phyloP scores from a whole-genome alignment of 441 rosid genomes.

The Erysimum cheiri region DNA sequence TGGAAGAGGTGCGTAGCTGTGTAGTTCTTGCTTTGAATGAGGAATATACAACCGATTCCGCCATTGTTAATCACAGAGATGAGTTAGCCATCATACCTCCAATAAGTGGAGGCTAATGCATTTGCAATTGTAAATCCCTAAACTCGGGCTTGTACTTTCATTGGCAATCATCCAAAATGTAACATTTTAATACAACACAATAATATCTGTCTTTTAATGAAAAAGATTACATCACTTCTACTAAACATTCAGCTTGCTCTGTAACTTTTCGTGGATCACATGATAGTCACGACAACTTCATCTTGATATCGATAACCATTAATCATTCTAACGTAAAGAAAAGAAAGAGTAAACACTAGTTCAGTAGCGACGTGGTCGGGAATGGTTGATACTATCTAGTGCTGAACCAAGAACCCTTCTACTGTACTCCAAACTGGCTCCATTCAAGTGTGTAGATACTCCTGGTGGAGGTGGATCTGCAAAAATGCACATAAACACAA shows the following conservation, averaged over 20 bases:
- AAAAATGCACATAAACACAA: neutral
- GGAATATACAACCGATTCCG: conserved; percentile 68
- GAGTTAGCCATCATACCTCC: conserved; percentile 96
- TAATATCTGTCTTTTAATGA: conserved; percentile 44
- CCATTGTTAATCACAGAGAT: conserved; percentile 68
- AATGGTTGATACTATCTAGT: conserved; percentile 57
- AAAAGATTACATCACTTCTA: neutral
- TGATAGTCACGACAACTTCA: neutral
- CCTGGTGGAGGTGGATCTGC: conserved; percentile 65
- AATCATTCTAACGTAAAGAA: neutral
- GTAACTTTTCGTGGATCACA: neutral
- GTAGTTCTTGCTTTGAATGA: conserved; percentile 88
- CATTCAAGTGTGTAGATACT: conserved; percentile 54
- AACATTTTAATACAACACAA: conserved; percentile 8
- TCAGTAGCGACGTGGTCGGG: conserved; percentile 63
- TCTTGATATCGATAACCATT: neutral
- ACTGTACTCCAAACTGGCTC: conserved; percentile 61
- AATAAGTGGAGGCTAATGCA: conserved; percentile 80
- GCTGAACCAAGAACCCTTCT: conserved; percentile 64
- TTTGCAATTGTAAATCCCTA: neutral
- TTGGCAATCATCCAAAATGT: conserved; percentile 1
- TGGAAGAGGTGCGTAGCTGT: conserved; percentile 72
- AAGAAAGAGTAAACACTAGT: conserved; percentile 44
- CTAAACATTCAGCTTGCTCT: neutral
- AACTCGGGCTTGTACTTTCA: neutral